These are phyloP conservation scores for Urochloa ruziziensis DNA, from an alignment of 176 grass and related monocot species.

Conservation along the genomic window DNA sequence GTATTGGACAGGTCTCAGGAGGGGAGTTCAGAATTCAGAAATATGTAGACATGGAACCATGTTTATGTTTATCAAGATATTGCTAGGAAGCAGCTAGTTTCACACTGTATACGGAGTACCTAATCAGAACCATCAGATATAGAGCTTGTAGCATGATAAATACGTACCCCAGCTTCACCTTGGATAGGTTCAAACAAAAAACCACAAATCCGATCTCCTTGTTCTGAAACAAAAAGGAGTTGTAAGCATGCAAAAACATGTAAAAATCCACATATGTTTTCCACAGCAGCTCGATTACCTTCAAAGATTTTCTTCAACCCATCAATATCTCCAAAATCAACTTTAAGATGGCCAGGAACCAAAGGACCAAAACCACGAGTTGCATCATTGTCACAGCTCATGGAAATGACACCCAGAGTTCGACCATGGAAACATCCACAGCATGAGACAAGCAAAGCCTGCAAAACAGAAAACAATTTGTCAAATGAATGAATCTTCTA, in stretches of 20 bases:
- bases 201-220: conserved; percentile 70
- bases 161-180: conserved; percentile 95
- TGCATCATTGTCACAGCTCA: conserved; percentile 99
- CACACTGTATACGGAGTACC: neutral
- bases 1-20: neutral
- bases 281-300: conserved; percentile 34
- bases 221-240: conserved; percentile 55
- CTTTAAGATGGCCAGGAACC: conserved; percentile 93
- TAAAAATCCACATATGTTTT: neutral
- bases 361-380: conserved; percentile 89
- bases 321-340: conserved; percentile 89
- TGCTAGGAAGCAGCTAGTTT: neutral
- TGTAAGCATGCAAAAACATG: conserved; percentile 12
- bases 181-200: conserved; percentile 99
- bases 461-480: conserved; percentile 29
- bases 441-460: conserved; percentile 94
- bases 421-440: conserved; percentile 97
- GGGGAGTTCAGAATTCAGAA: neutral
- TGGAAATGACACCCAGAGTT: conserved; percentile 86
- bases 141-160: conserved; percentile 8
- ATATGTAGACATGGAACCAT: neutral
- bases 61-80: neutral
- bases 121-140: neutral
- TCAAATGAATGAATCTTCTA: neutral
- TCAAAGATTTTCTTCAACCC: conserved; percentile 76